Percentiles rank a stretch among this genome's conserved stretches.
Evolutionary conservation across 768 basidiomycete species (phyloP).

Genomic region (Russula sp.): DNA sequence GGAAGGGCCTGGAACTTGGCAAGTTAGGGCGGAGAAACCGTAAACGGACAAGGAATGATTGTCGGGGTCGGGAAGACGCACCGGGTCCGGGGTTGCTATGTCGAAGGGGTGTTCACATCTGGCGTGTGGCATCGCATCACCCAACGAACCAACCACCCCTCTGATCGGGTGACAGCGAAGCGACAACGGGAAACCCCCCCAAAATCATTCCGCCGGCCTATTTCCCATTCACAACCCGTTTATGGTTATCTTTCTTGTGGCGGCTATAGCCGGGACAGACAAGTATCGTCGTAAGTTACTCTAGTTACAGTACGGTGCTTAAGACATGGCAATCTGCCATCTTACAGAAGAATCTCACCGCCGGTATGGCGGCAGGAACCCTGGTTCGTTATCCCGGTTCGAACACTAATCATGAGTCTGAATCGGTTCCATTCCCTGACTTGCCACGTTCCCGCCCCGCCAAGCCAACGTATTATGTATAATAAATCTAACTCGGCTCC

Average conservation of each 20-base stretch:
- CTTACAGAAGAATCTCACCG: too few species aligned
- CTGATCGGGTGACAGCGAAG: constrained; percentile 7
- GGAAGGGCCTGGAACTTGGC: constrained; percentile 17
- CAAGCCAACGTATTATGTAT: not conserved
- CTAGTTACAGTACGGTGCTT: not conserved
- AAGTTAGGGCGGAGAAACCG: constrained; percentile 11
- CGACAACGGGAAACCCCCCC: not conserved
- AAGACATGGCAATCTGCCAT: too few species aligned
- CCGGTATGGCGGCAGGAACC: too few species aligned
- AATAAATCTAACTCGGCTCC: not conserved
- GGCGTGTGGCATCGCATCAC: not conserved
- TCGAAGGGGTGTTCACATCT: not conserved
- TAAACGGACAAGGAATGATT: constrained; percentile 21
- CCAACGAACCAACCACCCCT: not conserved
- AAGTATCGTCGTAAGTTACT: not conserved
- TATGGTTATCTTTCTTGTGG: not conserved
- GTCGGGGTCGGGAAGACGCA: constrained; percentile 15
- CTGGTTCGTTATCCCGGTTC: not conserved
- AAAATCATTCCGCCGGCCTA: constrained; percentile 2
- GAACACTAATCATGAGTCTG: not conserved
- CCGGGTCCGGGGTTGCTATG: constrained; percentile 21
- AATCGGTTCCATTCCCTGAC: not conserved
- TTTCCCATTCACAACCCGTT: not conserved
- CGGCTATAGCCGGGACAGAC: not conserved
- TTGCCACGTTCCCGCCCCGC: not conserved